These are phyloP conservation scores for Maudiozyma serrabonitensis DNA, from an alignment of 805 yeast species.

Conservation along the genomic window DNA sequence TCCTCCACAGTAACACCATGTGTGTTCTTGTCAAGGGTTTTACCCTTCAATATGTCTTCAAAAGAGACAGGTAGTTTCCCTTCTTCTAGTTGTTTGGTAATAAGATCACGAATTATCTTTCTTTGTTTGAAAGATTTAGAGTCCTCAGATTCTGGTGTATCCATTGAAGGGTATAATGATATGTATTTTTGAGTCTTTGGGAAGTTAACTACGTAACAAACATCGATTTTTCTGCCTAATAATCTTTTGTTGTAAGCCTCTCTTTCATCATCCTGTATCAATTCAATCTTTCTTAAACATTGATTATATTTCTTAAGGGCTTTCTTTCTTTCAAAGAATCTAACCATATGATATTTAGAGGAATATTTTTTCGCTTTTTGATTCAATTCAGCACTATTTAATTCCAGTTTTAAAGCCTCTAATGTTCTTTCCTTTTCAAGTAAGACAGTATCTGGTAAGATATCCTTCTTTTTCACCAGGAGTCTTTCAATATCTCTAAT, in stretches of 20 bases:
- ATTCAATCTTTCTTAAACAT: conserved; percentile 26
- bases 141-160: conserved; percentile 33
- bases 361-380: conserved; percentile 43
- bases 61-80: conserved; percentile 51
- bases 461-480: conserved; percentile 42
- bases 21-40: conserved; percentile 20
- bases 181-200: conserved; percentile 76
- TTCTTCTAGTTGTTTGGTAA: conserved; percentile 42
- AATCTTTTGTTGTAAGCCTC: conserved; percentile 27
- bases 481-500: conserved; percentile 79
- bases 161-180: conserved; percentile 52
- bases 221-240: conserved; percentile 52
- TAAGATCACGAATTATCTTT: conserved; percentile 41
- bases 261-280: conserved; percentile 14
- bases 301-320: conserved; percentile 61
- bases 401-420: conserved; percentile 51
- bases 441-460: conserved; percentile 53
- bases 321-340: conserved; percentile 85
- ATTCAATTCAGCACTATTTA: conserved; percentile 38
- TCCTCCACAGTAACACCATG: conserved; percentile 14
- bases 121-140: conserved; percentile 35
- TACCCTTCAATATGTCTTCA: conserved; percentile 33
- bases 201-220: conserved; percentile 65
- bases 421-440: conserved; percentile 69
- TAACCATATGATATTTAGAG: conserved; percentile 82